Evolutionary conservation across 2,329 filamentous ascomycete genomes (phyloP), one percentile per base, ranked within the genome.

Genomic region (Apiospora kogelbergensis): DNA sequence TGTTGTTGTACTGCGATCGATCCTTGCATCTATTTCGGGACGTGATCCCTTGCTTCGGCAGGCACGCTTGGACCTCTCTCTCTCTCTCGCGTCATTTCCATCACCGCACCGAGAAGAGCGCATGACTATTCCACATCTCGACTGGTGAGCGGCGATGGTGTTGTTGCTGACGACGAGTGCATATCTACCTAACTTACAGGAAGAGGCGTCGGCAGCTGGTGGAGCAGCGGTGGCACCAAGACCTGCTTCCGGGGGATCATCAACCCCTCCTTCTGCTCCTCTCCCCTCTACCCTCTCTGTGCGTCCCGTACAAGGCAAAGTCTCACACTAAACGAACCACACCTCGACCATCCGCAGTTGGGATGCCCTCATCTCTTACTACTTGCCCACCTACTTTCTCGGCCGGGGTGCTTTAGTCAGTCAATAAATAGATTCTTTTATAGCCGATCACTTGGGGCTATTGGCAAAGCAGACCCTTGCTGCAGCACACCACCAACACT

Each of bases 311-410:
- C 45, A 17, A 57, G 26, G 48, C 48, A 57, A 57, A 15, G 48
- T 57, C 48, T 57, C 48, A 57, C 48, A 57, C 48, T 33, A 57
- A 57, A 57, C 48, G 48, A 57, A 33, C 48, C 48, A 57, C 48
- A 57, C 48, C 48, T 57, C 53, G 30, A 37, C 22, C 53, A 13
- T 60, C n/a, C 20, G 40, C 11, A 42, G 40, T 42, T 42, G 40
- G 53, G 37, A 60, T 37, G 30, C 53, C 53, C 53, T 60, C 53
- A 37, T 22, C 26, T 37, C 15, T 9, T 33, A 33, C 7, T 7
- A 4, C 33, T 33, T 33, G 7, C 53, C 53, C 53, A 60, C 30
- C 53, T 9, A 20, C 53, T 33, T 33, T 33, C 24, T 48, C 5
- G 24, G 26, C 53, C 53, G 30, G 26, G 6, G 30, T 60, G 3